These are phyloP conservation scores for Spergularia bocconei DNA, from an alignment of 148 eudicot species.

Conservation along the genomic window DNA sequence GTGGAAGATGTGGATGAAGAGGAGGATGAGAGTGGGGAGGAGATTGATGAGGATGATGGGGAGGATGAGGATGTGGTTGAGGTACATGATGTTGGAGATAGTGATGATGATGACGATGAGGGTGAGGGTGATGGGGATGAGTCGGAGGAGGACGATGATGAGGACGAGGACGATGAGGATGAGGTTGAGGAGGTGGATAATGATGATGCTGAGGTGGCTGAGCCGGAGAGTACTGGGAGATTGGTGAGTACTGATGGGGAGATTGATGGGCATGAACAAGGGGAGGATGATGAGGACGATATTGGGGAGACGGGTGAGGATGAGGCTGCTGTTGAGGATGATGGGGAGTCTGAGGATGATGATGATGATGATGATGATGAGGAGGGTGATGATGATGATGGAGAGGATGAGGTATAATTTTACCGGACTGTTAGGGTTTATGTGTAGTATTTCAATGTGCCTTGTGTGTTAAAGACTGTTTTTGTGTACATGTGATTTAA, in stretches of 20 bases:
- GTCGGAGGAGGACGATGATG: constrained; percentile 42
- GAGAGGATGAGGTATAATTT: constrained; percentile 46
- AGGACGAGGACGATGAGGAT: constrained; percentile 56
- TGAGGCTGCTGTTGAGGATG: constrained; percentile 51
- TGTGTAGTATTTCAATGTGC: not conserved
- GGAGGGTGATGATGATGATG: constrained; percentile 41
- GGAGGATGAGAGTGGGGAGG: constrained; percentile 28
- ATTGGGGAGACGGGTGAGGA: constrained; percentile 73
- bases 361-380: constrained; percentile 47
- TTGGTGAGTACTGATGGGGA: constrained; percentile 56
- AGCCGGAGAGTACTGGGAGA: constrained; percentile 44
- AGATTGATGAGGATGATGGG: constrained; percentile 23
- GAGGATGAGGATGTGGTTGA: constrained; percentile 30
- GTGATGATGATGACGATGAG: constrained; percentile 39
- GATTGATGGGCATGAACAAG: constrained; percentile 86
- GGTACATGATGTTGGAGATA: constrained; percentile 28
- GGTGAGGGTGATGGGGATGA: constrained; percentile 47
- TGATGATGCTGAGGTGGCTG: constrained; percentile 54
- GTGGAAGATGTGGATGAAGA: constrained; percentile 33
- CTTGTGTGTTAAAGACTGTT: not conserved
- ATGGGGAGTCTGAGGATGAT: constrained; percentile 47
- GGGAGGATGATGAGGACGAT: constrained; percentile 80
- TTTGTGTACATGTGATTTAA: not conserved
- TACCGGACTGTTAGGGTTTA: not conserved
- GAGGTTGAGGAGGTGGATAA: constrained; percentile 69